Evolutionary conservation across 2,329 filamentous ascomycete genomes (phyloP).

Genomic region (Amylocarpus encephaloides): DNA sequence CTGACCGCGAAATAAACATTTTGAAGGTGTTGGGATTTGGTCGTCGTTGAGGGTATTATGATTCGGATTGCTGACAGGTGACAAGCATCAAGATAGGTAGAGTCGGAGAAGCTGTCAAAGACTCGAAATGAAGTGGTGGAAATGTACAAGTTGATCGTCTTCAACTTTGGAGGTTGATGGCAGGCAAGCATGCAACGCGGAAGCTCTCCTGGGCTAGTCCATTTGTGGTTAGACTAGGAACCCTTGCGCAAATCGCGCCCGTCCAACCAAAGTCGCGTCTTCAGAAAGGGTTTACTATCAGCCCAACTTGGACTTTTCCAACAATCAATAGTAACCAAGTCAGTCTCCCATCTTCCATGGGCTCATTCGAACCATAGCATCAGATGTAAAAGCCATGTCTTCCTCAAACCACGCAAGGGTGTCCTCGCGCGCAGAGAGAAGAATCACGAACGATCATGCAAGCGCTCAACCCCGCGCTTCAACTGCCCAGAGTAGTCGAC

Average conservation of each 20-base stretch:
- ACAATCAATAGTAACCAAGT: neutral
- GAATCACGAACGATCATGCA: slow-evolving; percentile 27
- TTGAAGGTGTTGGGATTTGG: slow-evolving; percentile 38
- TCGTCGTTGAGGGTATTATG: slow-evolving; percentile 28
- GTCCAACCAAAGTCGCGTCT: slow-evolving; percentile 5
- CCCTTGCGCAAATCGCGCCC: slow-evolving; percentile 4
- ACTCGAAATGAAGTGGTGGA: neutral
- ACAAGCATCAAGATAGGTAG: neutral
- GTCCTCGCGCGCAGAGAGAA: slow-evolving; percentile 28
- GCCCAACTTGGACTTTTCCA: too few relatives aligned
- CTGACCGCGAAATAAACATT: slow-evolving; percentile 99
- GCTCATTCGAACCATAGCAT: slow-evolving; percentile 1
- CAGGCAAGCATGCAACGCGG: slow-evolving; percentile 15
- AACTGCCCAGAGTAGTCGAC: slow-evolving; percentile 22
- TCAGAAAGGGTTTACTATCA: neutral
- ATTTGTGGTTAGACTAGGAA: neutral
- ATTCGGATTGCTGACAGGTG: neutral
- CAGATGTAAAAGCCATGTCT: slow-evolving; percentile 30
- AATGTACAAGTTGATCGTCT: neutral
- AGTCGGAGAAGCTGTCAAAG: neutral
- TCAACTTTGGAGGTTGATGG: slow-evolving; percentile 10
- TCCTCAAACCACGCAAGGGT: slow-evolving; percentile 29
- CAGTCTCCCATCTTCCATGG: neutral
- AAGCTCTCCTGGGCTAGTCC: slow-evolving; percentile 6
- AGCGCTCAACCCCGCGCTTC: slow-evolving; percentile 27